phyloP scores from a whole-genome alignment of 495 filamentous ascomycete genomes.

The Neurospora tetraspora region DNA sequence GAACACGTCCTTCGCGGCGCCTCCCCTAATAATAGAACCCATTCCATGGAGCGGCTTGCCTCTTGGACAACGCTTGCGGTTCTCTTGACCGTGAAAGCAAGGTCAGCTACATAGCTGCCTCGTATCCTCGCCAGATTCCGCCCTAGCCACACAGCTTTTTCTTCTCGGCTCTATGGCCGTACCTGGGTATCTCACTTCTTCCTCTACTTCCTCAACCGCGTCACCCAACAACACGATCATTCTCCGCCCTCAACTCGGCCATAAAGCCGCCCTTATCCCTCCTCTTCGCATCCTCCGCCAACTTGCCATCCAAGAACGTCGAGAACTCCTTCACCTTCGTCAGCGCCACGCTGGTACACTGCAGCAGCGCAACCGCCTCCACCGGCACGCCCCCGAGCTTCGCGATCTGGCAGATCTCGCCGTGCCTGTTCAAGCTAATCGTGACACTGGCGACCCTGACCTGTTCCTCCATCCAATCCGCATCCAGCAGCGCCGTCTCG shows the following conservation, averaged over 20 bases:
- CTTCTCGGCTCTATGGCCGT: slow-evolving; percentile 1
- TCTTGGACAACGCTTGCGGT: not conserved
- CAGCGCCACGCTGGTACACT: slow-evolving; percentile 57
- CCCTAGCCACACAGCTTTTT: not conserved
- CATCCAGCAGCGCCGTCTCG: slow-evolving; percentile 61
- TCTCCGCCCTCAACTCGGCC: slow-evolving; percentile 75
- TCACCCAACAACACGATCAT: slow-evolving; percentile 44
- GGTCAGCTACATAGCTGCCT: not conserved
- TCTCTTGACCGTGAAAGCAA: not conserved
- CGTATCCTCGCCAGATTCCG: not conserved
- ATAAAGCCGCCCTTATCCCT: slow-evolving; percentile 67
- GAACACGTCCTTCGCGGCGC: not conserved
- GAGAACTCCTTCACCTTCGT: slow-evolving; percentile 74
- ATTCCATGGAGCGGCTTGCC: not conserved
- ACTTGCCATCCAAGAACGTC: slow-evolving; percentile 52
- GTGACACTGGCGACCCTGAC: slow-evolving; percentile 74
- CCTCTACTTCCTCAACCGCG: slow-evolving; percentile 10
- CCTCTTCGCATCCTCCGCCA: slow-evolving; percentile 66
- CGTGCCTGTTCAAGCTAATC: slow-evolving; percentile 76
- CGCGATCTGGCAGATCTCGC: slow-evolving; percentile 83
- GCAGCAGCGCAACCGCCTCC: slow-evolving; percentile 64
- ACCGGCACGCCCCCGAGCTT: slow-evolving; percentile 77
- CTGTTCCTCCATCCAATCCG: slow-evolving; percentile 76
- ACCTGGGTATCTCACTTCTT: slow-evolving; percentile 22
- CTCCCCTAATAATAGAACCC: not conserved